A percentile compares a stretch with the other conserved stretches of the same genome.
These are phyloP conservation scores for Coccomyxa sp. DNA, from an alignment of 139 green algal species.

Conservation along the genomic window DNA sequence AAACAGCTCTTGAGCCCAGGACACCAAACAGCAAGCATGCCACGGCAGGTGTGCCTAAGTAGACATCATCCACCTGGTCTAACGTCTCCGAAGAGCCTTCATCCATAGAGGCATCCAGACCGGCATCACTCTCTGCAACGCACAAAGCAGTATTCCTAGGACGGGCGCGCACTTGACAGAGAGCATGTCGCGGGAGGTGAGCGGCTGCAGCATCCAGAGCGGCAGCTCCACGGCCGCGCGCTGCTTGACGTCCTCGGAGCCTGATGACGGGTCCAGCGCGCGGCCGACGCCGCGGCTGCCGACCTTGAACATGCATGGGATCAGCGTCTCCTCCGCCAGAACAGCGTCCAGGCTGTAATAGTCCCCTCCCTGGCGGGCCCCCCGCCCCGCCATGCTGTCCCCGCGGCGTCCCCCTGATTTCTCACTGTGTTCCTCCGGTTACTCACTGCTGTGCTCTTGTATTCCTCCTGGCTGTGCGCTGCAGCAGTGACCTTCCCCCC, in stretches of 20 bases:
- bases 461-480: not conserved
- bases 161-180: slow-evolving; percentile 5
- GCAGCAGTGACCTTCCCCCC: not conserved
- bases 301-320: slow-evolving; percentile 25
- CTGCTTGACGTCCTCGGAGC: slow-evolving; percentile 20
- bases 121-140: too few species aligned
- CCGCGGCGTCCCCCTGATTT: too few species aligned
- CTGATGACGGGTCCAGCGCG: slow-evolving; percentile 42
- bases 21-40: too few species aligned
- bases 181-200: slow-evolving; percentile 38
- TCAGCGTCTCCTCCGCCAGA: slow-evolving; percentile 33
- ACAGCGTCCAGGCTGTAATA: slow-evolving; percentile 35
- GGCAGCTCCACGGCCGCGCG: slow-evolving; percentile 36
- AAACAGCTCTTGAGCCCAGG: too few species aligned
- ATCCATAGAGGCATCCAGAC: too few species aligned
- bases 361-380: not conserved
- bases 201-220: slow-evolving; percentile 39
- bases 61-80: too few species aligned
- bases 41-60: too few species aligned
- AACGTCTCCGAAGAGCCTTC: too few species aligned
- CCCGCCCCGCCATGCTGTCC: not conserved
- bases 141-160: too few species aligned
- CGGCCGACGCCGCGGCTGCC: slow-evolving; percentile 33
- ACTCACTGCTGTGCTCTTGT: not conserved
- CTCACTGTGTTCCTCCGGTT: too few species aligned